Evolutionary conservation across 768 basidiomycete genomes (phyloP).

Genomic region (Rhodosporidiobolus odoratus): DNA sequence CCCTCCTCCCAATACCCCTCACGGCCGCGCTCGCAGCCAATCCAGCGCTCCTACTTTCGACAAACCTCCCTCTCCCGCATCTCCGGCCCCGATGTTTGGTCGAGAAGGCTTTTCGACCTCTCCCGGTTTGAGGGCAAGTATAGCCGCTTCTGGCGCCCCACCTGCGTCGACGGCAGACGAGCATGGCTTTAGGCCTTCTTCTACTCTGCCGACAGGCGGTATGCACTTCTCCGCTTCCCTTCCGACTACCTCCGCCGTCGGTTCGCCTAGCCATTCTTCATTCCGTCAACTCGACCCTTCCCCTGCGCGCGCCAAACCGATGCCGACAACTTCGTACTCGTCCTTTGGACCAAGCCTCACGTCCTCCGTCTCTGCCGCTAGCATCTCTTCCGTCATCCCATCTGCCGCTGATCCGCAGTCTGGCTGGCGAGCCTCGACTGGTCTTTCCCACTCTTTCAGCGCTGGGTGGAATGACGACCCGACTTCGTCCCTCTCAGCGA

Average conservation of each 20-base stretch:
- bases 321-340: not conserved
- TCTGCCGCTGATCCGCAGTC: not conserved
- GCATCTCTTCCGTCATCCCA: not conserved
- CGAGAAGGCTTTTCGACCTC: not conserved
- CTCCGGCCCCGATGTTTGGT: not conserved
- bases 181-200: slow-evolving; percentile 32
- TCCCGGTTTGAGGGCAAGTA: not conserved
- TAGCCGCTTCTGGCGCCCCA: not conserved
- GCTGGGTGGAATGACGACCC: slow-evolving; percentile 21
- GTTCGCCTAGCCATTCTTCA: slow-evolving; percentile 17
- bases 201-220: not conserved
- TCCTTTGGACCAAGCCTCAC: slow-evolving; percentile 1
- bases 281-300: slow-evolving; percentile 2
- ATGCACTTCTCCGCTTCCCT: slow-evolving; percentile 31
- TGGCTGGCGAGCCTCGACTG: not conserved
- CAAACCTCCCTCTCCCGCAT: not conserved
- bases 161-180: slow-evolving; percentile 21
- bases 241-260: slow-evolving; percentile 31
- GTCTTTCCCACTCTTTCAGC: slow-evolving; percentile 23
- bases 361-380: not conserved
- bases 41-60: not conserved
- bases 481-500: not conserved
- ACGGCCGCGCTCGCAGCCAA: slow-evolving; percentile 11
- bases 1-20: slow-evolving; percentile 3
- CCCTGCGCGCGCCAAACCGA: not conserved